Base-by-base conservation (phyloP, 768 basidiomycete genomes). In the Botryobasidium botryosum region DNA sequence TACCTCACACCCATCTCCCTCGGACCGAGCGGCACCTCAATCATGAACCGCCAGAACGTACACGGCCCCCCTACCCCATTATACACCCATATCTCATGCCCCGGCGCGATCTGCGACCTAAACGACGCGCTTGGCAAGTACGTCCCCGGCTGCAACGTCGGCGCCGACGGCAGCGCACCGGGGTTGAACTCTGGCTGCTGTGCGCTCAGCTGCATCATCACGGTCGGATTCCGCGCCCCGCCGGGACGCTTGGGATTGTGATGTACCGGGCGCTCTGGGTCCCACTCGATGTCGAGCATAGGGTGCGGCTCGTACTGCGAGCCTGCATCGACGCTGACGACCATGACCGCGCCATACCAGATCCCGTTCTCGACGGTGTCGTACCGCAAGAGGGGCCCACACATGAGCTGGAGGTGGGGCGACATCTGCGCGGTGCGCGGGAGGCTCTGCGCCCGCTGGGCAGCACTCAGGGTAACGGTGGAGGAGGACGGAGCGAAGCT, bases 11-110 rank as follows among this genome's bases (percentile, higher is more conserved):
- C 63, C 70, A 88, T 81, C 63, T 92, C 85, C 29, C 65, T 63
- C 6, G 65, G 61, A 1, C 69, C 67, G 2, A 96, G 60, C 0
- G 86, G 87, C 44, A 99, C 69, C 50, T 78, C 74, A 39, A 96
- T 74, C 55, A 77, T 67, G 64, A 96, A 96, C 43, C 92, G 71
- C 83, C 88, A 97, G 65, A 99, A 99, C 1, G 86, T 86, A 56
- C 74, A 88, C 0, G 80, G 79, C 4, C 88, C 91, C 15, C 28
- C 28, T 18, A 44, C 31, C 20, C 76, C 72, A 12, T 64, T 66
- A 57, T 79, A 75, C 5, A 80, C 75, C 58, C 72, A 79, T n/a
- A 83, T 67, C 54, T 83, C 79, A 43, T 78, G 71, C n/a, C 75
- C 81, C 8, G 60, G 56, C 2, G 71, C 68, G 2, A 54, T 64